Conservation (phyloP, 148 eudicot species). For the Rhododendron molle region DNA sequence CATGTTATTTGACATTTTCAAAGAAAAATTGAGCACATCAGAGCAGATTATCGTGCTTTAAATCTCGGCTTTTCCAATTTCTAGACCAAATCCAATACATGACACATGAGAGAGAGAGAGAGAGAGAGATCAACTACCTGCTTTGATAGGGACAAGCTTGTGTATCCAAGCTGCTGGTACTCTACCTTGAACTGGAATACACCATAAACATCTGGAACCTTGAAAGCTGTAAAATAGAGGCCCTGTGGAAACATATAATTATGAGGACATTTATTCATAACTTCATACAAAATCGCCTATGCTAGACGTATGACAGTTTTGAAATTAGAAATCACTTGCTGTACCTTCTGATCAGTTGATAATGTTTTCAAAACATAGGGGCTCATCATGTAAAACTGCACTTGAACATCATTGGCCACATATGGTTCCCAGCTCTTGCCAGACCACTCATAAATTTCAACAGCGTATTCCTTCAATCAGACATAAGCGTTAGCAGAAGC, state of each 20-base stretch:
- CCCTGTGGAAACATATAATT: slow-evolving; percentile 41
- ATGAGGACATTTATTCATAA: background rate
- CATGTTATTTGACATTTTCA: background rate
- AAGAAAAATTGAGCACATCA: background rate
- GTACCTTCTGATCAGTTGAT: slow-evolving; percentile 37
- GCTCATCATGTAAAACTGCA: slow-evolving; percentile 89
- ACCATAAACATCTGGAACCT: slow-evolving; percentile 96
- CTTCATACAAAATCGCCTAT: background rate
- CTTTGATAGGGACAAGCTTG: slow-evolving; percentile 79
- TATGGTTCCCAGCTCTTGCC: slow-evolving; percentile 89
- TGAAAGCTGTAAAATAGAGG: slow-evolving; percentile 60
- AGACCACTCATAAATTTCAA: slow-evolving; percentile 85
- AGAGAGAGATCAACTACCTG: slow-evolving; percentile 43
- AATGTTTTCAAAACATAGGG: slow-evolving; percentile 88
- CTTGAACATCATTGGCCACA: slow-evolving; percentile 55
- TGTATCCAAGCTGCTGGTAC: slow-evolving; percentile 88
- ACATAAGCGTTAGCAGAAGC: slow-evolving; percentile 8
- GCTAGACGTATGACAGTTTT: background rate
- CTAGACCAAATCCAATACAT: background rate
- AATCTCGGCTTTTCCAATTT: background rate
- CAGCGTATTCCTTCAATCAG: slow-evolving; percentile 63
- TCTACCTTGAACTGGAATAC: slow-evolving; percentile 97
- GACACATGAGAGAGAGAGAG: background rate
- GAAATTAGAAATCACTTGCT: background rate
- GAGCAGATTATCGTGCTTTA: no score